Base-by-base conservation (phyloP, 108 stramenopile species). In the Bacterosira constricta region DNA sequence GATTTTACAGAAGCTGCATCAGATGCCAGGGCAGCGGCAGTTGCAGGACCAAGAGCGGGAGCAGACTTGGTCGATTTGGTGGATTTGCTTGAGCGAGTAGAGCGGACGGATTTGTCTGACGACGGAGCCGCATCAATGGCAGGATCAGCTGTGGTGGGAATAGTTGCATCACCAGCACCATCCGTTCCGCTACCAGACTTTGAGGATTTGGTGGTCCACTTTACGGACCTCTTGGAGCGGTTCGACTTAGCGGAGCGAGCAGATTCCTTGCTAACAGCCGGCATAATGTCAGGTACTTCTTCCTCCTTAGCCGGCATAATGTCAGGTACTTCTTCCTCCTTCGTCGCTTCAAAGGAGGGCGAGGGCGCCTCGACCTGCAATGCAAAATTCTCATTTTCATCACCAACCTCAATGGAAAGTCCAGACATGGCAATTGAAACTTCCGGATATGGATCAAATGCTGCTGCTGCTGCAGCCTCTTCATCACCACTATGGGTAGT, bases 341-440 rank as follows among this genome's bases (percentile, higher is more conserved):
- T 37, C 27, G 34, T 18, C 4, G 31, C 12, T 5, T 56, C 13
- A 9, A 47, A 18, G n/a, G 18, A n/a, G n/a, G n/a, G n/a, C n/a
- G n/a, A n/a, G n/a, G n/a, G n/a, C n/a, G n/a, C n/a, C 41, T 42
- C 41, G n/a, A 42, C 17, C 12, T 44, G 50, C 32, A 73, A 42
- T 29, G 34, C 63, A 18, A 65, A 56, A 11, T 75, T 23, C 7
- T 75, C 45, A 29, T 27, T 34, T 41, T 75, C 73, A 34, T 61
- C 65, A 11, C 54, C 65, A 32, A 70, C 57, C 31, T 71, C 65
- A 23, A 71, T 54, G 29, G 46, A 46, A 45, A 66, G 39, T 11
- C 56, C 36, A 13, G 13, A n/a, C 15, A 32, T 15, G 26, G 30
- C 10, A 15, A 44, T 12, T 6, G 25, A 3, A n/a, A 13, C 39